Conservation (phyloP, 2,329 filamentous ascomycete genomes). For the Penicillium sp. region DNA sequence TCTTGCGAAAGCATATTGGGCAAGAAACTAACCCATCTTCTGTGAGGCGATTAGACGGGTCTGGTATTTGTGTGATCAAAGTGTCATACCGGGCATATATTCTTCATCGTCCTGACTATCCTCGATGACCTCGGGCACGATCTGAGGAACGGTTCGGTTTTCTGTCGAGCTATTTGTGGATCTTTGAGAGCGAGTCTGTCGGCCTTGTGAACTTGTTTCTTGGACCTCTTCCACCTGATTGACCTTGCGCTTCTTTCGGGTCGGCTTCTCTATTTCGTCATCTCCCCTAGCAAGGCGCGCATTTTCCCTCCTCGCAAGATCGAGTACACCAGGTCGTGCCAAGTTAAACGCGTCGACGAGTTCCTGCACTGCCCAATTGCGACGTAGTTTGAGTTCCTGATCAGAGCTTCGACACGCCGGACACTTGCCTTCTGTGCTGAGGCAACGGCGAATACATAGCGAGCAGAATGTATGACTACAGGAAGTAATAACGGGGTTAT, state of each 20-base stretch:
- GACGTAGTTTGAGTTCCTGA: constrained; percentile 79
- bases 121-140: constrained; percentile 35
- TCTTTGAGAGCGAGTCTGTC: constrained; percentile 39
- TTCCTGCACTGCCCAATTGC: constrained; percentile 83
- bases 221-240: constrained; percentile 36
- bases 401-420: constrained; percentile 76
- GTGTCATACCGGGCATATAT: constrained; percentile 35
- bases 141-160: not conserved
- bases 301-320: constrained; percentile 60
- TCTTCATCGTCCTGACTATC: constrained; percentile 43
- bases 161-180: not conserved
- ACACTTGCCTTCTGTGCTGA: constrained; percentile 81
- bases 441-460: constrained; percentile 83
- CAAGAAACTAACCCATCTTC: constrained; percentile 79
- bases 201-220: constrained; percentile 28
- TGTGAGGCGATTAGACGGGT: constrained; percentile 28
- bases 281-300: constrained; percentile 54
- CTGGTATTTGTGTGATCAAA: not conserved
- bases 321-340: constrained; percentile 62
- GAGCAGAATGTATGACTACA: constrained; percentile 98
- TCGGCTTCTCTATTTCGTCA: constrained; percentile 31
- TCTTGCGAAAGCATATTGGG: constrained; percentile 74
- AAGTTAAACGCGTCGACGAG: constrained; percentile 74
- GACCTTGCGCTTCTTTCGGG: constrained; percentile 39
- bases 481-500: constrained; percentile 89